phyloP scores from a whole-genome alignment of 2,329 filamentous ascomycete genomes.

The Aspergillus novofumigatus region DNA sequence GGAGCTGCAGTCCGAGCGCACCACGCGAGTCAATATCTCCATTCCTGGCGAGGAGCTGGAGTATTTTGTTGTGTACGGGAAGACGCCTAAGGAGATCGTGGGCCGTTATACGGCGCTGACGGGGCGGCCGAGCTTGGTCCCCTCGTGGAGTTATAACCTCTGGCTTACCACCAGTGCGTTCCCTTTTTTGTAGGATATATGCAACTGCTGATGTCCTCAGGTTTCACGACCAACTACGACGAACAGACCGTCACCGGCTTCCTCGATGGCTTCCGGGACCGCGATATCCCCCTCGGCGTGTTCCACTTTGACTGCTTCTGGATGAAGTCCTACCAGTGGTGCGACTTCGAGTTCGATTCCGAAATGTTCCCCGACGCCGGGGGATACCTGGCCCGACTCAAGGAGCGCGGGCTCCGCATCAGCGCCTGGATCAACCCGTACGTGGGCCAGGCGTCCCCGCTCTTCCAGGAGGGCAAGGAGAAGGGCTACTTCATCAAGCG shows the following conservation, averaged over 20 bases:
- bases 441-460: conserved; percentile 63
- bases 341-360: conserved; percentile 67
- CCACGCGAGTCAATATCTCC: conserved; percentile 64
- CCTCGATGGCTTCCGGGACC: conserved; percentile 63
- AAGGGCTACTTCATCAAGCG: conserved; percentile 68
- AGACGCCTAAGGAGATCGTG: conserved; percentile 67
- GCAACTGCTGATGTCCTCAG: conserved; percentile 23
- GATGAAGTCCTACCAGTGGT: conserved; percentile 73
- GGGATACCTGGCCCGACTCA: conserved; percentile 61
- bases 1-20: conserved; percentile 71
- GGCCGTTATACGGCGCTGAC: conserved; percentile 64
- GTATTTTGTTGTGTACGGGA: conserved; percentile 70
- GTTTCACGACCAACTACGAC: conserved; percentile 70
- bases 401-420: conserved; percentile 61
- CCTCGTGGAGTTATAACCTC: conserved; percentile 70
- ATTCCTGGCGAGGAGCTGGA: conserved; percentile 66
- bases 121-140: conserved; percentile 60
- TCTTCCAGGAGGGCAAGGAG: conserved; percentile 59
- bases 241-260: conserved; percentile 64
- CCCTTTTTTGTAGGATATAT: neutral
- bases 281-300: conserved; percentile 63
- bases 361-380: conserved; percentile 66
- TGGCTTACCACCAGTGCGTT: conserved; percentile 63
- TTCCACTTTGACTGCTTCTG: conserved; percentile 78
- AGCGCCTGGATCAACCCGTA: conserved; percentile 77